These are phyloP conservation scores for Kalmusia sp. DNA, from an alignment of 2,329 filamentous ascomycete genomes.

Conservation along the genomic window DNA sequence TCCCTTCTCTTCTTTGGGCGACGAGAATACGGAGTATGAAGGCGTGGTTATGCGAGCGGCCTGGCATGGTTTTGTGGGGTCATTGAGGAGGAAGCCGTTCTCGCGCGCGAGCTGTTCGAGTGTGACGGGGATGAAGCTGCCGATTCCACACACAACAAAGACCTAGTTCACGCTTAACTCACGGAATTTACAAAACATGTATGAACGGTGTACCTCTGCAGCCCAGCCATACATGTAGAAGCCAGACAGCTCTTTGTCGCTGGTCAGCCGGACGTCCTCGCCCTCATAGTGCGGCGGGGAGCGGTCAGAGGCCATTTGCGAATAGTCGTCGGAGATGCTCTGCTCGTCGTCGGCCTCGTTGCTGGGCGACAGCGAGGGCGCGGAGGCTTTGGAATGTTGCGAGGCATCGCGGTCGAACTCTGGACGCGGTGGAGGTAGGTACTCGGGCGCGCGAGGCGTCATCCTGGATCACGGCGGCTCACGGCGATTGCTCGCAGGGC, in stretches of 20 bases:
- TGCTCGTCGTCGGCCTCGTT: conserved; percentile 55
- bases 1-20: conserved; percentile 36
- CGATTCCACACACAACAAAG: conserved; percentile 88
- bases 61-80: conserved; percentile 77
- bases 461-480: conserved; percentile 23
- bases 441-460: conserved; percentile 38
- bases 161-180: no score
- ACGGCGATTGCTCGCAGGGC: conserved; percentile 10
- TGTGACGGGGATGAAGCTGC: conserved; percentile 91
- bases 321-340: conserved; percentile 38
- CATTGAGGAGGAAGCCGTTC: conserved; percentile 83
- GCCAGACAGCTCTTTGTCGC: conserved; percentile 82
- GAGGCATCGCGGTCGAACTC: conserved; percentile 40
- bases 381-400: conserved; percentile 42
- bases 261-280: conserved; percentile 89
- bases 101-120: conserved; percentile 93
- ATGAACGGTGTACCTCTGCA: conserved; percentile 74
- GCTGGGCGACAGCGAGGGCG: conserved; percentile 43
- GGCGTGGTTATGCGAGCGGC: conserved; percentile 61
- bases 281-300: conserved; percentile 69
- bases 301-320: conserved; percentile 42
- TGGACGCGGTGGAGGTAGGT: conserved; percentile 24
- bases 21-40: conserved; percentile 26
- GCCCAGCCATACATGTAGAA: conserved; percentile 98
- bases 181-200: no score